These are phyloP conservation scores for Clavispora asparagi DNA, from an alignment of 805 yeast genomes.

Conservation along the genomic window DNA sequence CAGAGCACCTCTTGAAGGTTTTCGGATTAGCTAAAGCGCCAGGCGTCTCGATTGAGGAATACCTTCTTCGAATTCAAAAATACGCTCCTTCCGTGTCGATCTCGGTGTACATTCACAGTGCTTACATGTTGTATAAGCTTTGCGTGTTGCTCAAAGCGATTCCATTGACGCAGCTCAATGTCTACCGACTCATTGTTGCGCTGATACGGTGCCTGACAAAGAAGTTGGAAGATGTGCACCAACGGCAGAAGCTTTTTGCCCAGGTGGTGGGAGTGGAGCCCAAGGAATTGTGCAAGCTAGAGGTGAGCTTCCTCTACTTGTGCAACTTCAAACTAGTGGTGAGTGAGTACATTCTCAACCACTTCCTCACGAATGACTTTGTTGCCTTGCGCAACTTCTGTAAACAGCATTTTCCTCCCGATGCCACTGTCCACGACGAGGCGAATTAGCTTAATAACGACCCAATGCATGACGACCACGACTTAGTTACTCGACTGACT, in stretches of 20 bases:
- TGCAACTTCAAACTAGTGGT: constrained; percentile 46
- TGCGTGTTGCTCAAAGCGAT: constrained; percentile 28
- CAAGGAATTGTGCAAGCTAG: constrained; percentile 43
- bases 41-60: constrained; percentile 28
- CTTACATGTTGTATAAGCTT: constrained; percentile 32
- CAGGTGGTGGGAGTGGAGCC: constrained; percentile 40
- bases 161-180: constrained; percentile 31
- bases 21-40: constrained; percentile 35
- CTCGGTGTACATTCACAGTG: constrained; percentile 35
- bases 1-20: constrained; percentile 22
- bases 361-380: constrained; percentile 29
- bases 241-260: constrained; percentile 37
- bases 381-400: constrained; percentile 25
- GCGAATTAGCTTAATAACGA: not conserved
- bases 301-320: constrained; percentile 45
- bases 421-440: not conserved
- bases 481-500: too few relatives aligned
- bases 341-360: constrained; percentile 27
- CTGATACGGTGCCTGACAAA: constrained; percentile 36
- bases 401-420: constrained; percentile 3
- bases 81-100: constrained; percentile 38
- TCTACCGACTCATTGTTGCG: constrained; percentile 35
- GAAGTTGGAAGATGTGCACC: constrained; percentile 41
- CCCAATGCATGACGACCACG: not conserved
- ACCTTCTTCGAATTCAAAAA: constrained; percentile 31